These are phyloP conservation scores for Fomes fomentarius DNA, from an alignment of 1,284 basidiomycete genomes.

Conservation along the genomic window DNA sequence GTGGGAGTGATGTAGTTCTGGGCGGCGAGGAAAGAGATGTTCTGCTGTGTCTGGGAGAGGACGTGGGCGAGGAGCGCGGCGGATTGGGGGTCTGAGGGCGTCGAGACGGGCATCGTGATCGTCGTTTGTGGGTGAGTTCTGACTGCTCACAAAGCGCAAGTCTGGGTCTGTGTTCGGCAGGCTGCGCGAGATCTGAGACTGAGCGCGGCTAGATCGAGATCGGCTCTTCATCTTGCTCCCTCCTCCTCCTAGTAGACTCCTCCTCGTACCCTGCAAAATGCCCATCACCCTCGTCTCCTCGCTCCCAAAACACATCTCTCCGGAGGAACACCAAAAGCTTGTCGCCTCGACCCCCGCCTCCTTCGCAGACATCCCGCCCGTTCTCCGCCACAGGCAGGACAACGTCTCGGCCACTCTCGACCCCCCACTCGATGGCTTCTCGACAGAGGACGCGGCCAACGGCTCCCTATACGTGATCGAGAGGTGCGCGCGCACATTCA, in stretches of 20 bases:
- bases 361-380: slow-evolving; percentile 81
- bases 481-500: slow-evolving; percentile 51
- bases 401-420: slow-evolving; percentile 70
- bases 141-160: too few relatives aligned
- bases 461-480: slow-evolving; percentile 84
- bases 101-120: slow-evolving; percentile 18
- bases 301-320: slow-evolving; percentile 62
- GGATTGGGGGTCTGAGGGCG: slow-evolving; percentile 28
- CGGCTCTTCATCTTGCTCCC: not conserved
- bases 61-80: slow-evolving; percentile 57
- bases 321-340: slow-evolving; percentile 68
- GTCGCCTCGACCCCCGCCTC: slow-evolving; percentile 79
- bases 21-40: slow-evolving; percentile 62
- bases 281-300: slow-evolving; percentile 45
- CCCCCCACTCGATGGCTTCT: slow-evolving; percentile 64
- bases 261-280: slow-evolving; percentile 8
- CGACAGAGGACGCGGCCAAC: slow-evolving; percentile 47
- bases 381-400: slow-evolving; percentile 74
- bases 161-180: not conserved
- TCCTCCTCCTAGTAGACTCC: not conserved
- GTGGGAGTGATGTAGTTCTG: slow-evolving; percentile 57
- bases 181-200: not conserved
- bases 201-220: slow-evolving; percentile 3
- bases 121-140: not conserved
- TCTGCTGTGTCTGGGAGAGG: slow-evolving; percentile 62